These are phyloP conservation scores for Prunus armeniaca DNA, from an alignment of 306 rosid genomes.

Conservation along the genomic window DNA sequence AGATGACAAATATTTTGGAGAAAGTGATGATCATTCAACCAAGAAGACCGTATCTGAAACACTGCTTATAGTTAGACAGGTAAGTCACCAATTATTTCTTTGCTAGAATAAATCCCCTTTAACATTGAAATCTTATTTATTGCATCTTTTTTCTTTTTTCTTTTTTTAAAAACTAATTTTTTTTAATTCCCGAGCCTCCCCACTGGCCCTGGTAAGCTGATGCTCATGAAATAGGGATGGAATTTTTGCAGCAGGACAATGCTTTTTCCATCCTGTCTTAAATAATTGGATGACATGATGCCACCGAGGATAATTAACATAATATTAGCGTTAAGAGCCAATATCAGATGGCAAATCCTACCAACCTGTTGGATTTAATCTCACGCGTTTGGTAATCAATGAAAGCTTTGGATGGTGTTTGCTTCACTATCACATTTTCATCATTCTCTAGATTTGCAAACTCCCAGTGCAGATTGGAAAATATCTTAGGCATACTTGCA, in stretches of 20 bases:
- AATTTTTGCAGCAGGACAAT: neutral
- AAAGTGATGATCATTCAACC: slow-evolving; percentile 11
- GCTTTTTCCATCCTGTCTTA: neutral
- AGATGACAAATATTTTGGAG: slow-evolving; percentile 21
- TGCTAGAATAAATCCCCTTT: neutral
- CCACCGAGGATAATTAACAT: neutral
- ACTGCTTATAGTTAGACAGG: slow-evolving; percentile 37
- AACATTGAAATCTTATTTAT: neutral
- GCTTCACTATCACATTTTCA: neutral
- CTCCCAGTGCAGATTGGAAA: neutral
- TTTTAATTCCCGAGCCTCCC: neutral
- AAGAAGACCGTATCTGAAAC: slow-evolving; percentile 25
- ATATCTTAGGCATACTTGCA: neutral
- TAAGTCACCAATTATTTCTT: slow-evolving; percentile 25
- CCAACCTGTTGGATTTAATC: neutral
- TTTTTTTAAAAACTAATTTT: too few relatives aligned
- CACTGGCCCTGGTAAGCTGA: too few relatives aligned
- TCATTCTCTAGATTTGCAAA: neutral
- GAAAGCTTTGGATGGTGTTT: neutral
- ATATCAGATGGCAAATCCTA: neutral
- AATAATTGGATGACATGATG: neutral
- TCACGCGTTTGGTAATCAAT: neutral
- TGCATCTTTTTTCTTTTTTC: neutral
- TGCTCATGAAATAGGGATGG: neutral
- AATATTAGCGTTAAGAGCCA: neutral